Conservation (phyloP, 106 monocot species). For the Dendrobium nobile region DNA sequence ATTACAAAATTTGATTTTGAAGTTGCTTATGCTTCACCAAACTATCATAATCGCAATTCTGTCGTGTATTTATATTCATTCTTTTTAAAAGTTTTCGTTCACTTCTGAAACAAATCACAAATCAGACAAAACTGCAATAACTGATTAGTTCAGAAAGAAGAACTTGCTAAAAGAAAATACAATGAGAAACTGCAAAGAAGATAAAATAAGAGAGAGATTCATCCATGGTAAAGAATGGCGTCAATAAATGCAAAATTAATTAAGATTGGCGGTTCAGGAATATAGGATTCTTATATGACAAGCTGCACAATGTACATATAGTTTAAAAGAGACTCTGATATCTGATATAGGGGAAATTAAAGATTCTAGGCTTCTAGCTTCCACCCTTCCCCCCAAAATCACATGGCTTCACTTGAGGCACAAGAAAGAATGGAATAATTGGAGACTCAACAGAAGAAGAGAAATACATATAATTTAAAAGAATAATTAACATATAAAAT, state of each 20-base stretch:
- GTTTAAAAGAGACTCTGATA: not conserved
- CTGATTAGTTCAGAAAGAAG: no score
- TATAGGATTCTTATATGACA: not conserved
- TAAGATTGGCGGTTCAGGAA: not conserved
- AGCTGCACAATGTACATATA: slow-evolving; percentile 1
- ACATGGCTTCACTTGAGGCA: not conserved
- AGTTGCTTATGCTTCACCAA: no score
- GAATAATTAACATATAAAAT: not conserved
- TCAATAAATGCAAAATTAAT: not conserved
- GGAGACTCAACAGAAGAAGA: not conserved
- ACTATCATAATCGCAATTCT: no score
- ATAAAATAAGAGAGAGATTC: not conserved
- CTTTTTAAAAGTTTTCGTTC: no score
- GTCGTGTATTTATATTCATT: no score
- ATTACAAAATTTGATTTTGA: no score
- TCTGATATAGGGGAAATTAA: not conserved
- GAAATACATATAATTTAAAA: not conserved
- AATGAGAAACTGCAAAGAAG: not conserved
- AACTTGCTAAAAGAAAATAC: not conserved
- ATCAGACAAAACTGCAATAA: no score
- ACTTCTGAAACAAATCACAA: no score
- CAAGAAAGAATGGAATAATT: not conserved
- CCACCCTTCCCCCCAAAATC: not conserved
- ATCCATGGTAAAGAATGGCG: not conserved
- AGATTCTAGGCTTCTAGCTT: not conserved